phyloP scores from a whole-genome alignment of 768 basidiomycete species.

The Psilocybe cubensis region DNA sequence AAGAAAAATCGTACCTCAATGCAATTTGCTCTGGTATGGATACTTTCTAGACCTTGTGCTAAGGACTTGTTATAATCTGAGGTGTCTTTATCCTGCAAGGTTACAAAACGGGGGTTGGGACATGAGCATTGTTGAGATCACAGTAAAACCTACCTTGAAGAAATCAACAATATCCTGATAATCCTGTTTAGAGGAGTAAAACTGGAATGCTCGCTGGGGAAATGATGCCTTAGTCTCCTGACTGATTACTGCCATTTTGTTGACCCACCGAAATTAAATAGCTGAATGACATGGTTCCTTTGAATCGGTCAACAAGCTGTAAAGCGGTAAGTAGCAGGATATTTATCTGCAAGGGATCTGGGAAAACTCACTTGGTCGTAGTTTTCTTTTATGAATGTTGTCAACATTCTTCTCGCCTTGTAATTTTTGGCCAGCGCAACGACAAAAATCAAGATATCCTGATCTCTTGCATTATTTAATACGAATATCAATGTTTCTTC shows the following conservation, averaged over 20 bases:
- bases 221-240: neutral
- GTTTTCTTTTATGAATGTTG: conserved; percentile 69
- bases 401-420: conserved; percentile 53
- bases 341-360: neutral
- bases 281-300: conserved; percentile 65
- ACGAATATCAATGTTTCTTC: conserved; percentile 70
- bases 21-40: too few relatives aligned
- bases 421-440: conserved; percentile 60
- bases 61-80: too few relatives aligned
- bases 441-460: conserved; percentile 71
- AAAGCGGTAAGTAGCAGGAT: neutral
- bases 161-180: conserved; percentile 64
- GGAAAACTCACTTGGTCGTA: conserved; percentile 57
- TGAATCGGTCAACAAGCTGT: conserved; percentile 70
- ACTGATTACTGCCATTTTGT: neutral
- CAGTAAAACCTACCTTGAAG: conserved; percentile 81
- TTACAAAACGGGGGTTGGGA: too few relatives aligned
- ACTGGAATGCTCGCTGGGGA: conserved; percentile 36
- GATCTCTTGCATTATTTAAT: conserved; percentile 51
- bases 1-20: too few relatives aligned
- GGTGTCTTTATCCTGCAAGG: too few relatives aligned
- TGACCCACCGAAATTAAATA: conserved; percentile 56
- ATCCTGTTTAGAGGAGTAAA: conserved; percentile 72
- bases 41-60: too few relatives aligned
- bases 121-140: too few relatives aligned